phyloP scores from a whole-genome alignment of 805 yeast genomes.

The Pichia rugopelliculosa region DNA sequence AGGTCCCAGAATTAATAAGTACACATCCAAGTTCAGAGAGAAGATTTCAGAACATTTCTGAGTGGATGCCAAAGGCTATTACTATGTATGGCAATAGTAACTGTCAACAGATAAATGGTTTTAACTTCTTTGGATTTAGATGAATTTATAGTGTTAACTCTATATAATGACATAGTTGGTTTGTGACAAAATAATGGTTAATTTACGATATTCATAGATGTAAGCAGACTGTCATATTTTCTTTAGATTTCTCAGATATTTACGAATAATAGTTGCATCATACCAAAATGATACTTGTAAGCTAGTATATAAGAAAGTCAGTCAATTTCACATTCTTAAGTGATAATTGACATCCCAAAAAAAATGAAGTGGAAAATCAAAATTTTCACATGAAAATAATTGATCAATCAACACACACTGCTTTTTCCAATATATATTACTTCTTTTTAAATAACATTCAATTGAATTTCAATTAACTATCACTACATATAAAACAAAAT shows the following conservation, averaged over 20 bases:
- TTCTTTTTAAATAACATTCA: no score
- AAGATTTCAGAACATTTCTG: constrained; percentile 58
- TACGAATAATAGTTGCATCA: no score
- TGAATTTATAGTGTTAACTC: neutral
- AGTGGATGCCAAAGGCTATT: constrained; percentile 60
- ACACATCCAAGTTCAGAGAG: constrained; percentile 85
- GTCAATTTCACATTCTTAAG: neutral
- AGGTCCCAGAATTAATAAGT: constrained; percentile 55
- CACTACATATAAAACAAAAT: constrained; percentile 27
- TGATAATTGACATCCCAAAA: neutral
- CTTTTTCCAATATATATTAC: no score
- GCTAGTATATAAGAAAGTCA: no score
- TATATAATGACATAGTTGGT: neutral
- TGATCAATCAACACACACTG: neutral
- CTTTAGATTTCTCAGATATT: no score
- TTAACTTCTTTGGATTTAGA: neutral
- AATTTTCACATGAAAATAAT: neutral
- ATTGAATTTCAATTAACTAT: no score
- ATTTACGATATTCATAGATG: no score
- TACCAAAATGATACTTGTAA: no score
- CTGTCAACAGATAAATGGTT: constrained; percentile 24
- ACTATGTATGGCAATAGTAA: constrained; percentile 34
- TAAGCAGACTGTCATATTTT: no score
- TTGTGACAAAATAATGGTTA: neutral
- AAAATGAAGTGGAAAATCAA: neutral